Base-by-base conservation (phyloP, 2,329 filamentous ascomycete species). In the Xylaria sp. region DNA sequence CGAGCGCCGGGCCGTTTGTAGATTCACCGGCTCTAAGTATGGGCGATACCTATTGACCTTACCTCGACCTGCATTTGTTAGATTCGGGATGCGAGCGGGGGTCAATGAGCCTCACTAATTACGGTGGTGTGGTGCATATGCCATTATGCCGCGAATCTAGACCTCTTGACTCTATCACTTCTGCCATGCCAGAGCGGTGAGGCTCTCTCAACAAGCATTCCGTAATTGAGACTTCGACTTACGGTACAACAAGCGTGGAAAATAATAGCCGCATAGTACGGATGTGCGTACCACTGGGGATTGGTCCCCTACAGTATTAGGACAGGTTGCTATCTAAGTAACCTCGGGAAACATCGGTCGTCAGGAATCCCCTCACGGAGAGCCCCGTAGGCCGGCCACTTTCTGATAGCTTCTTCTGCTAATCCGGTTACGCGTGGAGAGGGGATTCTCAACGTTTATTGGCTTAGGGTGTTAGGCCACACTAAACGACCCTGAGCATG, bases 1-100 rank as follows among this genome's bases (percentile, higher is more conserved):
- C 68, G 68, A 70, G 68, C 57, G 59, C 69, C 70, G 65, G 70
- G 38, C 65, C 70, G 63, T 66, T 71, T 72, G 51, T n/a, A 36
- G 51, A 51, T 63, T 58, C 42, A 20, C 51, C 65, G 48, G 46
- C 40, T 46, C 60, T 36, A 28, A 28, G 28, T 28, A 38, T 15
- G 20, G 23, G 54, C 48, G 44, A 46, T 56, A 56, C 56, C 28
- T 42, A 54, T 56, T 26, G 40, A 59, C 40, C 36, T 58, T 58
- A 23, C 28, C 28, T 28, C 28, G 28, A 28, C 28, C 28, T 28
- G 28, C 49, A 15, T 17, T 31, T n/a, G 20, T 15, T 53, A 23
- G 53, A 56, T 38, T 56, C 6, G 13, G 53, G 31, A 20, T 38
- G 53, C 10, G 17, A 36, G 31, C 53, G 15, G 49, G 48, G 56